Evolutionary conservation across 805 yeast species (phyloP), one percentile per base, ranked within the genome.

Genomic region (Cyberlindnera maritima): DNA sequence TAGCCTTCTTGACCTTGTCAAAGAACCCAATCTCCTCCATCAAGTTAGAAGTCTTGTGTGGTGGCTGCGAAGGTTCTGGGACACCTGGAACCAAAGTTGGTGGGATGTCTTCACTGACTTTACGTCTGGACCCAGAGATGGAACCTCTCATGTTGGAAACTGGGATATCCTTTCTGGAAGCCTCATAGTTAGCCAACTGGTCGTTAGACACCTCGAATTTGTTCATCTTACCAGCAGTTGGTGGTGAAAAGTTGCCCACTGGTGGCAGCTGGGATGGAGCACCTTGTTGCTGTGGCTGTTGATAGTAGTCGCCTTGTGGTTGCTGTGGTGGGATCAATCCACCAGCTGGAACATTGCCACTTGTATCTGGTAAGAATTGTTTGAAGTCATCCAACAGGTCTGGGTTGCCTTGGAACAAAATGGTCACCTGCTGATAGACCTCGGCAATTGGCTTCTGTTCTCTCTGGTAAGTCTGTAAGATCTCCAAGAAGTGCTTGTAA

Each of bases 361-460:
- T 68, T 7, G 67, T 55, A 59, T 92, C 98, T 2, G 99, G 99
- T 65, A 94, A 75, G 64, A 94, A 94, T 65, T 90, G 91, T 65
- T 91, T 90, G 69, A 94, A 94, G 63, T 95, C 99, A 56, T 90
- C 96, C 52, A 94, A 71, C 49, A 94, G 74, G 61, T 94, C 99
- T 0, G 98, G 98, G 12, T 97, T 96, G 58, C 88, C 88, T 49
- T 88, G 84, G 69, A 94, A 94, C 44, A 94, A 72, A 7, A 81
- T 75, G 1, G 97, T 86, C 2, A 94, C 97, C 63, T 94, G 97
- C 46, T 88, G 85, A 61, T 94, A 94, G 12, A 94, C 99, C 61
- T 94, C 98, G 43, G 88, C 84, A 44, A 94, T 94, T 40, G 97
- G 96, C 61, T 89, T 86, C 62, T 90, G 96, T 62, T 92, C 99